Conservation (phyloP, 164 flowering plant genomes). For the Sextonia rubra region DNA sequence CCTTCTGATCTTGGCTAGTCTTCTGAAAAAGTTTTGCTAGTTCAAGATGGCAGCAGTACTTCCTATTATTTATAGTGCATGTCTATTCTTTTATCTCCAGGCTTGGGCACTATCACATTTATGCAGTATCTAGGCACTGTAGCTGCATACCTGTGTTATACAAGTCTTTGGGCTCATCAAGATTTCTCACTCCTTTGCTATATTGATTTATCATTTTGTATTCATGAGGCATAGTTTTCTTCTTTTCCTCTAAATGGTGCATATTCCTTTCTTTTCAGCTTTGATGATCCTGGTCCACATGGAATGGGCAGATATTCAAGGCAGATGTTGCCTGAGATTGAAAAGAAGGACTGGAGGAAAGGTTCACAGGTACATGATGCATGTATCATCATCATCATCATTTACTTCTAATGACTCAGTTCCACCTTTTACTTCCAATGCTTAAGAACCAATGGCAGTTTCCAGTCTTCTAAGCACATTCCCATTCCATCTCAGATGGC, state of each 20-base stretch:
- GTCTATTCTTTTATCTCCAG: too few relatives aligned
- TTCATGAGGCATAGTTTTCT: not conserved
- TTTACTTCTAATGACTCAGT: not conserved
- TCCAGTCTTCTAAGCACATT: not conserved
- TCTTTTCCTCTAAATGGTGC: not conserved
- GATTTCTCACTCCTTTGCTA: too few relatives aligned
- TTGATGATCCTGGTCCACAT: slow-evolving; percentile 97
- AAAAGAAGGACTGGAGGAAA: slow-evolving; percentile 74
- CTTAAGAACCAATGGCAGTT: not conserved
- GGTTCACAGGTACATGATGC: slow-evolving; percentile 80
- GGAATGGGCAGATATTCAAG: slow-evolving; percentile 88
- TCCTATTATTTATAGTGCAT: not conserved
- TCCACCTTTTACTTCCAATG: not conserved
- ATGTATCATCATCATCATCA: not conserved
- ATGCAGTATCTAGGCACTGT: not conserved
- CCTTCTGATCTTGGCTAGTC: not conserved
- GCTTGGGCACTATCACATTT: too few relatives aligned
- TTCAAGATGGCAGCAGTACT: not conserved
- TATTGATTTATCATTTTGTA: too few relatives aligned
- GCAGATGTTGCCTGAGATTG: slow-evolving; percentile 90
- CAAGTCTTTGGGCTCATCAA: not conserved
- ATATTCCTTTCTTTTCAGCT: slow-evolving; percentile 36
- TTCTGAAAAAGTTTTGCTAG: not conserved
- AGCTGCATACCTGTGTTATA: not conserved
- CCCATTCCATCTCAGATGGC: too few relatives aligned